These are phyloP conservation scores for Heterococcus sp. DNA, from an alignment of 108 stramenopile genomes.

Conservation along the genomic window DNA sequence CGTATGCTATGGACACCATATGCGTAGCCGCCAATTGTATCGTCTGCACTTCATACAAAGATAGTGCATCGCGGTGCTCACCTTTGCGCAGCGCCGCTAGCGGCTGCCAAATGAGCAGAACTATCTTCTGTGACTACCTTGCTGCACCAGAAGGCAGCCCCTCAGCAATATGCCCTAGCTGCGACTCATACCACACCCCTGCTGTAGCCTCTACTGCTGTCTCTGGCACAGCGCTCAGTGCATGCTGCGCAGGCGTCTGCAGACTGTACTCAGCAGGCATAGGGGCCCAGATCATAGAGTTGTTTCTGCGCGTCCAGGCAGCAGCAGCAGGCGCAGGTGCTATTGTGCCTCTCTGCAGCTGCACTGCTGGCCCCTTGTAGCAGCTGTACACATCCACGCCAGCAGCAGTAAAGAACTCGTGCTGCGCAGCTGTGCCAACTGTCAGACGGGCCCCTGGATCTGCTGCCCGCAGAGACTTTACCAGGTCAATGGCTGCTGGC, in stretches of 20 bases:
- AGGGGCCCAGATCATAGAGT: slow-evolving; percentile 57
- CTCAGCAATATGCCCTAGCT: no score
- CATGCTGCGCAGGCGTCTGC: background rate
- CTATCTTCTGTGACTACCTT: no score
- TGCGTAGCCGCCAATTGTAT: no score
- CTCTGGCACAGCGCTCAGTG: background rate
- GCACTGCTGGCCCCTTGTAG: slow-evolving; percentile 14
- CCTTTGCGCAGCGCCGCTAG: no score
- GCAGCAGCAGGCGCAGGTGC: slow-evolving; percentile 38
- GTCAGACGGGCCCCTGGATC: slow-evolving; percentile 17
- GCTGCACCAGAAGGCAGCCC: no score
- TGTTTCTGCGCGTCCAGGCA: slow-evolving; percentile 48
- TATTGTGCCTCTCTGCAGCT: slow-evolving; percentile 26
- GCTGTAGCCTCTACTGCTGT: no score
- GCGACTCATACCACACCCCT: no score
- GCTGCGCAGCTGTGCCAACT: slow-evolving; percentile 21
- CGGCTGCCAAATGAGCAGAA: no score
- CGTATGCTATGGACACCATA: no score
- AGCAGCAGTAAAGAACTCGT: slow-evolving; percentile 26
- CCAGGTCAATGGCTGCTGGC: background rate
- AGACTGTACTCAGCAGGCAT: slow-evolving; percentile 27
- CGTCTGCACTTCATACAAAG: no score
- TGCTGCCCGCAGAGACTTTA: slow-evolving; percentile 30
- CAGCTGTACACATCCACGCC: slow-evolving; percentile 22
- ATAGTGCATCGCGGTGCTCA: no score